These are phyloP conservation scores for Whalleya microplaca DNA, from an alignment of 2,329 filamentous ascomycete species.

Conservation along the genomic window DNA sequence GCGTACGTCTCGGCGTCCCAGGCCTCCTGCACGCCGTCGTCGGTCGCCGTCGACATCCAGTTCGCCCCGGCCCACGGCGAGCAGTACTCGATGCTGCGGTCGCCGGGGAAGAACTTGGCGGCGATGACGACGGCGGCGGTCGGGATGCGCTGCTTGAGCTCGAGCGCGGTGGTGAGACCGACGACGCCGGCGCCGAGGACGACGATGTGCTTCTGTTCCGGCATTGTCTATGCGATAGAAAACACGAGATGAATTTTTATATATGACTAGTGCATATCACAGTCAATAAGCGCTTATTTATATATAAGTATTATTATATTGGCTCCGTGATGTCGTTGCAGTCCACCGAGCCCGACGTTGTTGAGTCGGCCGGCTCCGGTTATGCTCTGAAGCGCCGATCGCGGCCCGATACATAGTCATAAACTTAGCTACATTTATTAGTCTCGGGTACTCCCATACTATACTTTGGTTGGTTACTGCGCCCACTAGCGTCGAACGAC, in stretches of 20 bases:
- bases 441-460: background rate
- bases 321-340: background rate
- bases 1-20: conserved; percentile 8
- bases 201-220: background rate
- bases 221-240: background rate
- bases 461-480: background rate
- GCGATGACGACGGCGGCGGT: background rate
- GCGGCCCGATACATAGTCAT: background rate
- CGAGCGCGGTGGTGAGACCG: background rate
- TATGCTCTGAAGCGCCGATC: background rate
- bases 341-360: background rate
- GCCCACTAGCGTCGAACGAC: background rate
- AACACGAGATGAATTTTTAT: too few species aligned
- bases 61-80: conserved; percentile 62
- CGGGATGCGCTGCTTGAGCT: background rate
- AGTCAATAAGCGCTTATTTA: background rate
- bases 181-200: background rate
- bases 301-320: too few species aligned
- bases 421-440: too few species aligned
- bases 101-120: background rate
- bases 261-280: too few species aligned
- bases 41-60: conserved; percentile 52
- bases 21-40: conserved; percentile 7
- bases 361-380: background rate
- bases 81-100: background rate